Base-by-base conservation (phyloP, 1,284 basidiomycete species). In the Irpex sp. region DNA sequence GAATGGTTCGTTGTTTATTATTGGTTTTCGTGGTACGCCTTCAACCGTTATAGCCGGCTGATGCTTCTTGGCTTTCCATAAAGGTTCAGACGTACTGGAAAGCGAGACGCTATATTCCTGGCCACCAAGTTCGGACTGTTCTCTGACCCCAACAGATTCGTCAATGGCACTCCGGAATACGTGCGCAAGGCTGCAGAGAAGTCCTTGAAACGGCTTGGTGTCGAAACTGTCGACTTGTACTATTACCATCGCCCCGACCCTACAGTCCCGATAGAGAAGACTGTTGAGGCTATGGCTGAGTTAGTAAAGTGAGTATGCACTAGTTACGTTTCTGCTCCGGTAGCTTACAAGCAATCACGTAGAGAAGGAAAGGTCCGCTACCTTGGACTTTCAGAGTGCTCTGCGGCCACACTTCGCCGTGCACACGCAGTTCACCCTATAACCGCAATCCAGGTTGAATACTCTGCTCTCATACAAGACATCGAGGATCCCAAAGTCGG, bases 251-350 rank as follows among this genome's bases (percentile, higher is more conserved):
- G 74, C 9, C 64, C 64, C 8, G 64, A 65, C 39, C 55, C 61
- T 17, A 64, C 60, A 9, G 56, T 61, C 17, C 62, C 64, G 26
- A 67, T 63, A 55, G 61, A 67, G 77, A 69, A 71, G 55, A 82
- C 83, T 0, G 76, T 85, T 1, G 72, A 72, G 0, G 82, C 78
- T 2, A 77, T 86, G 78, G 79, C 79, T 1, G 79, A 85, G 63
- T 75, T 83, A 21, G 83, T 84, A 61, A 82, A 82, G 82, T 82
- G 65, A 56, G 74, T 67, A 4, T 35, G 11, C n/a, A 46, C n/a
- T 33, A 33, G 1, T 6, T 33, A 33, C 6, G 1, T 33, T 6
- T 33, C 31, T 33, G 31, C 31, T 33, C 31, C 31, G 31, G 1
- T 0, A 33, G 31, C 31, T 33, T 33, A 33, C 31, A 33, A 33